Conservation (phyloP, 129 eudicot genomes). For the Rutidosis leptorrhynchoides region DNA sequence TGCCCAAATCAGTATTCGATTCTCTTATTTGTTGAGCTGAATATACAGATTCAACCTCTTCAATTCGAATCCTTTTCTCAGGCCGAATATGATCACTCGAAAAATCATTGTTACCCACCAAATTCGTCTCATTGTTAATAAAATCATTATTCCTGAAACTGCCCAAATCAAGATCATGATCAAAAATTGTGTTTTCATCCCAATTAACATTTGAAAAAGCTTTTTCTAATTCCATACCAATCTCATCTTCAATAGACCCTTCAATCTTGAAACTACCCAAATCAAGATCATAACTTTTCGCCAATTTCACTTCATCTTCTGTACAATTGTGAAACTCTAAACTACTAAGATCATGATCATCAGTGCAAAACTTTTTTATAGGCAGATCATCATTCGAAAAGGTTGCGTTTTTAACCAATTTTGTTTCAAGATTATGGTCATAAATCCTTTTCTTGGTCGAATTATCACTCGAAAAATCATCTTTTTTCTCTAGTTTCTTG, state of each 20-base stretch:
- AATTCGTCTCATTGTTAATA: neutral
- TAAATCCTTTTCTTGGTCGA: neutral
- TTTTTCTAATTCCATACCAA: neutral
- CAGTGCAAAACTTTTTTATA: neutral
- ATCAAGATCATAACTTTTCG: neutral
- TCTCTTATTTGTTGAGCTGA: constrained; percentile 1
- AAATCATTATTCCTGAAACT: neutral
- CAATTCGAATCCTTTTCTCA: constrained; percentile 17
- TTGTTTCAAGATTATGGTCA: neutral
- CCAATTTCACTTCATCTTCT: neutral
- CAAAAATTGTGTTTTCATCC: neutral
- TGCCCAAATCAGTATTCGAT: neutral
- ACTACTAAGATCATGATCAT: neutral
- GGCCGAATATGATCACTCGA: constrained; percentile 15
- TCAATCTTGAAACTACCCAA: neutral
- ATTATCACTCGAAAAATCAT: neutral
- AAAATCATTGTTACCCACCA: neutral
- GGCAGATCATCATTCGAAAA: neutral
- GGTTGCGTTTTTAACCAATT: neutral
- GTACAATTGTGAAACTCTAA: no score
- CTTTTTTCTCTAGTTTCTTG: neutral
- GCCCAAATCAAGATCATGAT: neutral
- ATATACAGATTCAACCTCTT: constrained; percentile 26
- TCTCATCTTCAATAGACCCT: neutral
- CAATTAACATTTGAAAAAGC: neutral